phyloP scores from a whole-genome alignment of 2,329 filamentous ascomycete species.

The Monosporascus sp. region DNA sequence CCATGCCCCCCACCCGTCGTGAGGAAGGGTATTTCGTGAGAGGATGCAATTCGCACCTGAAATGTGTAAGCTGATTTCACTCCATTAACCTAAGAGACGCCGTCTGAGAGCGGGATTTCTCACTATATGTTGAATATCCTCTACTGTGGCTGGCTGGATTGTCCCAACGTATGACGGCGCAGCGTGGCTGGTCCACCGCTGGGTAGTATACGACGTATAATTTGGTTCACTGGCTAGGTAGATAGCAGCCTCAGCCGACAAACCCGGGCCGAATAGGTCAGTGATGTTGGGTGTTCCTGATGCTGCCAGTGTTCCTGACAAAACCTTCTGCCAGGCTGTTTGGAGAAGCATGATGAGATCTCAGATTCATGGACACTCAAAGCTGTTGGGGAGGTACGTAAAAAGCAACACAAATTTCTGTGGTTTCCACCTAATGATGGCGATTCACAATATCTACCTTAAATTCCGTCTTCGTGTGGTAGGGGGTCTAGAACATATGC shows the following conservation, averaged over 20 bases:
- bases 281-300: not conserved
- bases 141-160: slow-evolving; percentile 2
- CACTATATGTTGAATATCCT: slow-evolving; percentile 5
- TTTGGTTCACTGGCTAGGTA: slow-evolving; percentile 1
- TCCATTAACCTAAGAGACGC: not conserved
- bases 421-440: too few species aligned
- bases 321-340: not conserved
- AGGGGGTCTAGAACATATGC: too few species aligned
- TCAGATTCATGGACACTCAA: not conserved
- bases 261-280: not conserved
- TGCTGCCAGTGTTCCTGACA: not conserved
- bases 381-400: not conserved
- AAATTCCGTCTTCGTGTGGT: too few species aligned
- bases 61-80: not conserved
- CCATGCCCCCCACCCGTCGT: slow-evolving; percentile 4
- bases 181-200: slow-evolving; percentile 2
- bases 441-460: too few species aligned
- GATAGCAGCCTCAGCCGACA: not conserved
- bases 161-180: slow-evolving; percentile 2
- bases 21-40: slow-evolving; percentile 3
- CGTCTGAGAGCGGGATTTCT: not conserved
- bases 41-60: slow-evolving; percentile 3
- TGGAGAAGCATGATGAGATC: not conserved
- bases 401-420: too few species aligned
- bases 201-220: not conserved